These are phyloP conservation scores for Yarrowia hollandica DNA, from an alignment of 805 yeast genomes.

Conservation along the genomic window DNA sequence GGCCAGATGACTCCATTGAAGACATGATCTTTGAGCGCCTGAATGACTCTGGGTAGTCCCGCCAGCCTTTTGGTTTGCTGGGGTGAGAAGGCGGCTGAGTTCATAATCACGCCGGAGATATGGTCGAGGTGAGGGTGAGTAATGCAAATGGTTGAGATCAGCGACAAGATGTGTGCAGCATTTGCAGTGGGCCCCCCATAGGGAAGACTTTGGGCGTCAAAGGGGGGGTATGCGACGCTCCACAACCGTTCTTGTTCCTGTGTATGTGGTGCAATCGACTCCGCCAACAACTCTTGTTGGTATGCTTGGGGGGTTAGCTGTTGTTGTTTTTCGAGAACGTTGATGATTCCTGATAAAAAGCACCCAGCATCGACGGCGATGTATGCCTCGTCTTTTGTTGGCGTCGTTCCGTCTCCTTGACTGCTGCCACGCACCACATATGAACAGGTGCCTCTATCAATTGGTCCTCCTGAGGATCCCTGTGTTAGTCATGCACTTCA, in stretches of 20 bases:
- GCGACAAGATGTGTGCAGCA: slow-evolving; percentile 17
- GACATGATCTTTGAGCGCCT: slow-evolving; percentile 53
- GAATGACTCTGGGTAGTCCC: slow-evolving; percentile 56
- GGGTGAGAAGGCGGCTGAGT: slow-evolving; percentile 57
- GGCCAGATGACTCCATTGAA: slow-evolving; percentile 88
- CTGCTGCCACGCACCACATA: slow-evolving; percentile 56
- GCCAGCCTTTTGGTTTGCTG: slow-evolving; percentile 48
- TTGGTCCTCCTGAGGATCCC: slow-evolving; percentile 87
- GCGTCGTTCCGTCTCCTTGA: slow-evolving; percentile 45
- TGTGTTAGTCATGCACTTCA: slow-evolving; percentile 17
- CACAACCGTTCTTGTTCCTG: not conserved
- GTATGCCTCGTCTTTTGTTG: slow-evolving; percentile 37
- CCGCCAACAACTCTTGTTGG: not conserved
- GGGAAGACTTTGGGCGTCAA: not conserved
- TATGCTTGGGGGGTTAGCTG: not conserved
- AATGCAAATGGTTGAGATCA: slow-evolving; percentile 43
- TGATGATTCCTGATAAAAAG: slow-evolving; percentile 59
- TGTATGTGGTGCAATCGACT: not conserved
- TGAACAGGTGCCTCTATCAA: slow-evolving; percentile 68
- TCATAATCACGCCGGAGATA: slow-evolving; percentile 63
- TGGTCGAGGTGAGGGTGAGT: slow-evolving; percentile 90
- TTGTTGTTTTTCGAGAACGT: slow-evolving; percentile 39
- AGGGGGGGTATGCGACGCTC: slow-evolving; percentile 17
- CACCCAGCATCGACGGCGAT: slow-evolving; percentile 79
- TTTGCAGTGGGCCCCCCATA: slow-evolving; percentile 6